Percentiles rank a stretch among this genome's conserved stretches.
These are phyloP conservation scores for Phytophthora pisi DNA, from an alignment of 352 stramenopile species.

Conservation along the genomic window DNA sequence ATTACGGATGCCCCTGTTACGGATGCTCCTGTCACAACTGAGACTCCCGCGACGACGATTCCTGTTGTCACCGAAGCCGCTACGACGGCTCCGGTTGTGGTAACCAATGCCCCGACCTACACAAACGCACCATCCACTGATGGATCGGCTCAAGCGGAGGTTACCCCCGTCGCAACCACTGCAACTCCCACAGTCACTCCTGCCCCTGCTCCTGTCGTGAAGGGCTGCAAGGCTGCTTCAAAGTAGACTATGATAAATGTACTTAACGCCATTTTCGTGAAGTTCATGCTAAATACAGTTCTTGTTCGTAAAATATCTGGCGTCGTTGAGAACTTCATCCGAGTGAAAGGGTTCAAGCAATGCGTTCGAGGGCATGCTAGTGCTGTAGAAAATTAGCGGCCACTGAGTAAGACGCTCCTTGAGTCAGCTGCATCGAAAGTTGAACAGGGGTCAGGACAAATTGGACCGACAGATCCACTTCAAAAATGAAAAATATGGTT, in stretches of 20 bases:
- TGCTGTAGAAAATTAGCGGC: too few relatives aligned
- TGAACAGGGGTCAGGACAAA: too few relatives aligned
- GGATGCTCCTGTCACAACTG: neutral
- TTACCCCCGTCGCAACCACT: constrained; percentile 13
- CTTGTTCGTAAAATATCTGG: neutral
- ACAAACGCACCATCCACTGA: constrained; percentile 7
- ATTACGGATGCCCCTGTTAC: constrained; percentile 1
- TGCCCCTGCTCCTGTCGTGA: constrained; percentile 1
- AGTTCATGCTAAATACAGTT: neutral
- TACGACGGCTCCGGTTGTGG: constrained; percentile 2
- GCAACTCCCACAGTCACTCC: constrained; percentile 3
- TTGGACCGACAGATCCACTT: too few relatives aligned
- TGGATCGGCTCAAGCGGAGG: constrained; percentile 20
- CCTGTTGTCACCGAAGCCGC: constrained; percentile 14
- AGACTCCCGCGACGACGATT: constrained; percentile 6
- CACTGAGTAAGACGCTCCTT: too few relatives aligned
- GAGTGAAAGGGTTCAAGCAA: too few relatives aligned
- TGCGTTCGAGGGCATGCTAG: too few relatives aligned
- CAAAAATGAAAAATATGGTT: too few relatives aligned
- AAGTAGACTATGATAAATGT: constrained; percentile 6
- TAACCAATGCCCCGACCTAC: neutral
- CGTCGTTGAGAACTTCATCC: too few relatives aligned
- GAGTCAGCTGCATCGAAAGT: too few relatives aligned
- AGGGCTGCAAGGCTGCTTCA: constrained; percentile 18
- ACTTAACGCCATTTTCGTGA: neutral